These are phyloP conservation scores for Discostella pseudostelligera DNA, from an alignment of 108 stramenopile species.

Conservation along the genomic window DNA sequence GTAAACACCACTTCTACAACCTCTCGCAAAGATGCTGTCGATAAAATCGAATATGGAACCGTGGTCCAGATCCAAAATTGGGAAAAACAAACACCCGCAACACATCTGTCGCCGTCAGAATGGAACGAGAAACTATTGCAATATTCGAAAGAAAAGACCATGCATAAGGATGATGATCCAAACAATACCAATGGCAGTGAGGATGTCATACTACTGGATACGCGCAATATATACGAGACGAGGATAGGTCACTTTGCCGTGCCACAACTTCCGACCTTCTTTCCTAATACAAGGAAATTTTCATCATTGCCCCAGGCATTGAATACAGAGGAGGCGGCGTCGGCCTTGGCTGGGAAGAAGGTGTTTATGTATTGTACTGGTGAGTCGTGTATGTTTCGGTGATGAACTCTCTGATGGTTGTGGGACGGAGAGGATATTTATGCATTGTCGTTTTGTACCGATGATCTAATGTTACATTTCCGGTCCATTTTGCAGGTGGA, in stretches of 20 bases:
- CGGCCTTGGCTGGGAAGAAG: constrained; percentile 52
- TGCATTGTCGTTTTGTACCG: constrained; percentile 33
- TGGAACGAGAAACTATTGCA: constrained; percentile 61
- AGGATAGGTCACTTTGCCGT: constrained; percentile 70
- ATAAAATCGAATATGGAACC: not conserved
- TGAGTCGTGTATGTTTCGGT: no score
- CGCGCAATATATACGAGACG: constrained; percentile 78
- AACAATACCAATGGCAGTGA: not conserved
- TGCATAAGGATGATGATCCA: constrained; percentile 3
- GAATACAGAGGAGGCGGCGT: constrained; percentile 47
- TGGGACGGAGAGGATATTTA: not conserved
- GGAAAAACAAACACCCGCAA: constrained; percentile 49
- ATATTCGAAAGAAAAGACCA: not conserved
- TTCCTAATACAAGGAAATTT: constrained; percentile 80
- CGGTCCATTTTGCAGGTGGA: constrained; percentile 53
- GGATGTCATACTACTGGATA: constrained; percentile 64
- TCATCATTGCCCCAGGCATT: constrained; percentile 69
- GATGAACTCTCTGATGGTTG: not conserved
- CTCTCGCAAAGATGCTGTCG: not conserved
- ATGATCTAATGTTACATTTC: not conserved
- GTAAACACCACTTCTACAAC: no score
- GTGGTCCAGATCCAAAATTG: constrained; percentile 34
- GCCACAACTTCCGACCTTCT: constrained; percentile 56
- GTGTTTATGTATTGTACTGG: constrained; percentile 66
- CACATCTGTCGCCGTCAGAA: constrained; percentile 63